Percentiles rank a stretch among this genome's conserved stretches.
phyloP scores from a whole-genome alignment of 495 filamentous ascomycete species.

The Aspergillus sclerotiicarbonarius region DNA sequence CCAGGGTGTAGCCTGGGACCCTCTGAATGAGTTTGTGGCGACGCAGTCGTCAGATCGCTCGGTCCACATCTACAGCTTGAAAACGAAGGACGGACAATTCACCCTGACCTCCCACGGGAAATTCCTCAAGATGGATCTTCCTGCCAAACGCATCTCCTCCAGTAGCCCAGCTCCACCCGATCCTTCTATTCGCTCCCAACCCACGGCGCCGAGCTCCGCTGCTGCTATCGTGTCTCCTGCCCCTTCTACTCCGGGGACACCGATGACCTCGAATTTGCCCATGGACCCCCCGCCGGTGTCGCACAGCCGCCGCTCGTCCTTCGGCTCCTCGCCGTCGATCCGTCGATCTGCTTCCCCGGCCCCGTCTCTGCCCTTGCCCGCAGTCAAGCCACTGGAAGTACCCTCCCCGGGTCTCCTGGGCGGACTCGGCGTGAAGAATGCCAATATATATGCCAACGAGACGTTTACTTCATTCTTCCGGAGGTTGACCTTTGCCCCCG shows the following conservation, averaged over 20 bases:
- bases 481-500: slow-evolving; percentile 88
- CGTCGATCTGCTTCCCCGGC: slow-evolving; percentile 93
- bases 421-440: slow-evolving; percentile 70
- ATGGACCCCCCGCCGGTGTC: slow-evolving; percentile 96
- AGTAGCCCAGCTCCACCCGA: slow-evolving; percentile 93
- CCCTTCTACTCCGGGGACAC: slow-evolving; percentile 93
- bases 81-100: slow-evolving; percentile 95
- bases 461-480: slow-evolving; percentile 97
- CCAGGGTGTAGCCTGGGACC: slow-evolving; percentile 98
- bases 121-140: slow-evolving; percentile 84
- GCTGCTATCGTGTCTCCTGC: slow-evolving; percentile 74
- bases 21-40: slow-evolving; percentile 94
- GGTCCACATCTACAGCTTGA: slow-evolving; percentile 93
- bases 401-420: slow-evolving; percentile 67
- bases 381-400: slow-evolving; percentile 91
- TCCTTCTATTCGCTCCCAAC: slow-evolving; percentile 53
- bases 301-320: slow-evolving; percentile 90
- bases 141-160: slow-evolving; percentile 82
- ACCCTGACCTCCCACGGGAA: slow-evolving; percentile 76
- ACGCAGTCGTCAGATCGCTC: slow-evolving; percentile 98
- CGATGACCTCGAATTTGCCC: slow-evolving; percentile 80
- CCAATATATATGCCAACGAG: slow-evolving; percentile 94
- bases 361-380: slow-evolving; percentile 89
- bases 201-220: slow-evolving; percentile 56
- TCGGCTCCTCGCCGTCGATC: slow-evolving; percentile 81